Base-by-base conservation (phyloP, 2,329 filamentous ascomycete genomes). In the Clonostachys sp. region DNA sequence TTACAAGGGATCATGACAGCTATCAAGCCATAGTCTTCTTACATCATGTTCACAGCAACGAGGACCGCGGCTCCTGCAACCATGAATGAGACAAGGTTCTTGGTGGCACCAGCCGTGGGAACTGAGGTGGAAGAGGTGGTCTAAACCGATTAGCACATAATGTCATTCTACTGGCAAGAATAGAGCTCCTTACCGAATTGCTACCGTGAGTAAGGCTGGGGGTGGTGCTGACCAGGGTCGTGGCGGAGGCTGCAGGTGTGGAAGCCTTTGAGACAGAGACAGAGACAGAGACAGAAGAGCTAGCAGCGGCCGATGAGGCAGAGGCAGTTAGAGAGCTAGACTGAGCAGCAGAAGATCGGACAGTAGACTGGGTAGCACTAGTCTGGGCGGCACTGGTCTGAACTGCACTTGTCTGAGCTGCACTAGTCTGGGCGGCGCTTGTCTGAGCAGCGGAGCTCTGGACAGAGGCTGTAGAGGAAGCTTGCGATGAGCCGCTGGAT, bases 31-130 rank as follows among this genome's bases (percentile, higher is more conserved):
- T 9, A 30, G 9, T 5, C 24, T 30, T 4, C 24, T 52, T 54
- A 57, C 41, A 54, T 51, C 45, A 55, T 45, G 47, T 53, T 51
- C 43, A 42, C 41, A 1, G 46, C 50, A n/a, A 48, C 35, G 17
- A 50, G 9, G 30, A 42, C 43, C 20, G 49, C 47, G 5, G 48
- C 45, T 18, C 50, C 55, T 6, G 44, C 51, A 14, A 54, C 49
- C 20, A 51, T 2, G 20, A 43, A 42, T 34, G 34, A 51, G 42
- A 10, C 40, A 46, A 44, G 46, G 41, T 18, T 41, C 34, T 38
- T 20, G 17, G 44, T 24, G 17, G 51, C 51, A 43, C 44, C 50
- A 36, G 34, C 46, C 13, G 38, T 41, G 30, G 47, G 49, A 17
- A 44, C 34, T 24, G 17, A 24, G 16, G 45, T 48, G 36, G 43